phyloP scores from a whole-genome alignment of 768 basidiomycete species.

The Boletus insuetus region DNA sequence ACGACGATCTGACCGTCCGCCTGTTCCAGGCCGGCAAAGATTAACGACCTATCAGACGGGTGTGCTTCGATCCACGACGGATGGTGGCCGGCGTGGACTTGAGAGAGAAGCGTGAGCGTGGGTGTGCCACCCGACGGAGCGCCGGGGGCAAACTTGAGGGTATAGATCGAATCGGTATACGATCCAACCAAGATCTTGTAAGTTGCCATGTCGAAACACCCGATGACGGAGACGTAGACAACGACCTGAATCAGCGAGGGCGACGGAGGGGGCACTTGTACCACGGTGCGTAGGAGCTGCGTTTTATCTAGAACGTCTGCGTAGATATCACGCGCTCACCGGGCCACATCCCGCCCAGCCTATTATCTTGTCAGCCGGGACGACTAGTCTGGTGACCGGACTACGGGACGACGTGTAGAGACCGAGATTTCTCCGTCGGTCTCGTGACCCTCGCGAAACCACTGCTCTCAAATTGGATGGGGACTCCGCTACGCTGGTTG shows the following conservation, averaged over 20 bases:
- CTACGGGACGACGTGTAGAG: no score
- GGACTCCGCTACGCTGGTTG: no score
- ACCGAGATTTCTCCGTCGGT: no score
- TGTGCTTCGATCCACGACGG: conserved; percentile 77
- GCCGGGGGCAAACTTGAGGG: conserved; percentile 64
- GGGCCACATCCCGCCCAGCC: no score
- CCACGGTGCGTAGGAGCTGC: no score
- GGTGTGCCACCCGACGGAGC: conserved; percentile 49
- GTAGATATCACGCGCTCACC: no score
- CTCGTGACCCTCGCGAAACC: no score
- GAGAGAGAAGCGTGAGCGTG: conserved; percentile 47
- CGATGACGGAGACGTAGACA: not conserved
- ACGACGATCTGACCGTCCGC: conserved; percentile 61
- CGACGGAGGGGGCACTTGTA: not conserved
- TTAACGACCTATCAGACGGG: conserved; percentile 51
- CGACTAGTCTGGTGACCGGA: no score
- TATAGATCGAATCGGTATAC: conserved; percentile 61
- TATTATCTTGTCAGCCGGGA: no score
- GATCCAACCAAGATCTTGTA: conserved; percentile 57
- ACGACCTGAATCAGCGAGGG: no score
- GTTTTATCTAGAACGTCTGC: no score
- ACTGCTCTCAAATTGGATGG: no score
- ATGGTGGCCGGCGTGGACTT: conserved; percentile 52
- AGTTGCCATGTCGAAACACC: conserved; percentile 13
- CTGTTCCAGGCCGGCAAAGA: conserved; percentile 68